Base-by-base conservation (phyloP, 2,329 filamentous ascomycete species). In the Colletotrichum karsti region DNA sequence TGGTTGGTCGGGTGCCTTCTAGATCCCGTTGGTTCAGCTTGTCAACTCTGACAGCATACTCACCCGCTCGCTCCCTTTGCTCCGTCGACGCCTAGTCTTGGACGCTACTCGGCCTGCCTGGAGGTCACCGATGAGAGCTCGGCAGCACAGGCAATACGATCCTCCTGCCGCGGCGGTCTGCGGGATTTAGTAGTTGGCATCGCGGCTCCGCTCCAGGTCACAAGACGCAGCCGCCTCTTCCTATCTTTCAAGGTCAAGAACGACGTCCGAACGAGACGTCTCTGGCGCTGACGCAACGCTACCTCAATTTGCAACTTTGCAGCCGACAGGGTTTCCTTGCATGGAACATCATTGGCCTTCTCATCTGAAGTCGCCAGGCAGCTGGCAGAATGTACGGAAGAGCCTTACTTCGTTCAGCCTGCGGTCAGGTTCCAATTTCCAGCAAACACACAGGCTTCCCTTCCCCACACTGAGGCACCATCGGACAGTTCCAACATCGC, bases 11-110 rank as follows among this genome's bases (percentile, higher is more conserved):
- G 55, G 20, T 42, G 62, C 39, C 46, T 26, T 60, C 28, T 44
- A 61, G 56, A 28, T 54, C 28, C 56, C 46, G 48, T 61, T 65
- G 39, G 62, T 26, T 54, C 62, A 24, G 28, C 37, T 61, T 60
- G 56, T 61, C 46, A 65, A 20, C 12, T 26, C 24, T 65, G 60
- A 58, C 33, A 63, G 60, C 6, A 20, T 15, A 22, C 44, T 41
- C 7, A 22, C 12, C 13, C 30, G n/a, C 56, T 28, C 46, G 48
- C 46, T 18, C 22, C 46, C 37, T 60, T 46, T 61, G 55, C 46
- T 65, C 37, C 62, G 37, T 12, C n/a, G 10, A 46, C n/a, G 46
- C 7, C 46, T 8, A 30, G 26, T 9, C 26, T 13, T 26, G 3
- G 37, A 28, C 35, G 28, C 46, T 64, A 10, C 39, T n/a, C 22